These are phyloP conservation scores for Exophiala alcalophila DNA, from an alignment of 2,329 filamentous ascomycete genomes.

Conservation along the genomic window DNA sequence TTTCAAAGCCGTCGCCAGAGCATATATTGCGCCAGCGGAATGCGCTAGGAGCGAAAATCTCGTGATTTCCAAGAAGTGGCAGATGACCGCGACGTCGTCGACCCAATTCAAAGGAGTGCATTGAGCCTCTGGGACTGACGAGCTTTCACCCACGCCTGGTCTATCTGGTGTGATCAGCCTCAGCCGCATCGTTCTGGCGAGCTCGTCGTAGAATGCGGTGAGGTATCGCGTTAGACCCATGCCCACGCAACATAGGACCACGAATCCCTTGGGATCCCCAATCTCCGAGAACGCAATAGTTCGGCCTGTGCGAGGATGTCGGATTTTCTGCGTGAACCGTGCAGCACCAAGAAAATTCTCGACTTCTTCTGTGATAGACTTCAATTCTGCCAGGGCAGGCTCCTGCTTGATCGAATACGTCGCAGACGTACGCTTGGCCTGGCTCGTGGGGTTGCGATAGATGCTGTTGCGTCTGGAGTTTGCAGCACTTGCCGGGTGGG, in stretches of 20 bases:
- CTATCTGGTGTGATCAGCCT: conserved; percentile 91
- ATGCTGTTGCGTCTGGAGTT: conserved; percentile 18
- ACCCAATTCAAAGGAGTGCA: conserved; percentile 92
- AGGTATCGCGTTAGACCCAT: conserved; percentile 97
- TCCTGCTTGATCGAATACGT: conserved; percentile 13
- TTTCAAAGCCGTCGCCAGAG: conserved; percentile 86
- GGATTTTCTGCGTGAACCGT: conserved; percentile 81
- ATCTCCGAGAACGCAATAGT: conserved; percentile 96
- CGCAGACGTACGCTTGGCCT: conserved; percentile 17
- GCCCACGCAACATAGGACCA: conserved; percentile 93
- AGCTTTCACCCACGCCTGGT: conserved; percentile 89
- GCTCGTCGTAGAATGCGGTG: conserved; percentile 94
- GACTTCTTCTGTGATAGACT: conserved; percentile 86
- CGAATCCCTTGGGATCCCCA: conserved; percentile 84
- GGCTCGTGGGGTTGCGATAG: conserved; percentile 11
- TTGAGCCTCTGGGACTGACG: conserved; percentile 75
- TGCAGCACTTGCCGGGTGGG: conserved; percentile 11
- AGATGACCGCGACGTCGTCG: conserved; percentile 89
- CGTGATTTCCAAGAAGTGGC: conserved; percentile 83
- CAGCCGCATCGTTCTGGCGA: conserved; percentile 82
- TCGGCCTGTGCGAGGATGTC: conserved; percentile 79
- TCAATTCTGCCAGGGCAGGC: conserved; percentile 56
- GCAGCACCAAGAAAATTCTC: conserved; percentile 79
- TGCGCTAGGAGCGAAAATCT: conserved; percentile 96
- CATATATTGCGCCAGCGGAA: conserved; percentile 96